Base-by-base conservation (phyloP, 164 flowering plant genomes). In the Euptelea pleiosperma region DNA sequence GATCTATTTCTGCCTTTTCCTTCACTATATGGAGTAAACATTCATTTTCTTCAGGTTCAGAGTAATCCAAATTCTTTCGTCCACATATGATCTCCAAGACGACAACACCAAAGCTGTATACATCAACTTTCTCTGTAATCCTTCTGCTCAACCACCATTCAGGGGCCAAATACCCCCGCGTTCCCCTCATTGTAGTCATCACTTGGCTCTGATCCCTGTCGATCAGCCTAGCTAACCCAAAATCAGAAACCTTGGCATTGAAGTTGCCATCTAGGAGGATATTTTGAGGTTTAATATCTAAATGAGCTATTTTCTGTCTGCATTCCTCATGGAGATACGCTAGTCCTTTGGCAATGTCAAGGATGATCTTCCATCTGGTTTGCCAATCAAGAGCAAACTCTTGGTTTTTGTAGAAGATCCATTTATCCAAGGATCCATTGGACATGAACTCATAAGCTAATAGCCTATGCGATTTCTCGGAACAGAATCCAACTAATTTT, bases 121-220 rank as follows among this genome's bases (percentile, higher is more conserved):
- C 56, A n/a, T 65, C 68, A 16, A 29, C 68, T 36, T 62, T 63
- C 40, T 30, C 66, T 3, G 52, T 48, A 22, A 55, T 55, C 14
- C n/a, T 41, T 4, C 31, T 36, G 30, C 9, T 44, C 55, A 30
- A 30, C 18, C 21, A 33, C 64, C 64, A 68, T 52, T 72, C 66
- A 14, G 72, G 67, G 9, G 72, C 65, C 28, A 68, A 30, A 24
- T 59, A 68, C n/a, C 70, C 73, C 6, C 5, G 36, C 7, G 77
- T 78, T 51, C 79, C 76, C 47, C 74, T 75, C 41, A 70, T 46
- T 22, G 55, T 41, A 8, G 74, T 70, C 59, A 64, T 26, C 10
- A 70, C 61, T 40, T 70, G 72, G 21, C 72, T 69, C 60, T 73
- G 51, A 29, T 70, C 79, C 26, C 63, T 63, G 44, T 61, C 65